phyloP scores from a whole-genome alignment of 139 green algal species.

The Coelastrella sp. region DNA sequence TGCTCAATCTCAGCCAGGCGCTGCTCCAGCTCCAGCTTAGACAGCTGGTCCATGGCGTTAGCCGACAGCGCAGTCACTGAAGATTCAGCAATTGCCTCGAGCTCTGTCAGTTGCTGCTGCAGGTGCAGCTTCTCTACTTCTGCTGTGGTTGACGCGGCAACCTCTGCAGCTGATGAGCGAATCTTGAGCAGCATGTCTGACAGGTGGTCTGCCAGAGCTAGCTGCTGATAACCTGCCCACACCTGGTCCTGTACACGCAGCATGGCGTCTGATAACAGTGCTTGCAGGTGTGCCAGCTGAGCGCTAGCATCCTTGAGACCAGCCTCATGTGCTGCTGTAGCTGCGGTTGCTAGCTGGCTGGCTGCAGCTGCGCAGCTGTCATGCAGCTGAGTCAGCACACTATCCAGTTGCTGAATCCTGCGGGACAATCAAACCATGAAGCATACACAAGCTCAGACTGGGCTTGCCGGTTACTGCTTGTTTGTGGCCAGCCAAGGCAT shows the following conservation, averaged over 20 bases:
- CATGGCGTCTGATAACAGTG: slow-evolving; percentile 22
- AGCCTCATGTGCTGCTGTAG: neutral
- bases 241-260: slow-evolving; percentile 30
- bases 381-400: slow-evolving; percentile 28
- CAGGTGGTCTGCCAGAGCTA: slow-evolving; percentile 43
- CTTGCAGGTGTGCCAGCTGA: slow-evolving; percentile 21
- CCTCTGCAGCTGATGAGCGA: slow-evolving; percentile 26
- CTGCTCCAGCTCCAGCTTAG: slow-evolving; percentile 33
- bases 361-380: slow-evolving; percentile 33
- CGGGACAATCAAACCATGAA: neutral
- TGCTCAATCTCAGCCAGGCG: too few relatives aligned
- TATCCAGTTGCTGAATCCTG: slow-evolving; percentile 33
- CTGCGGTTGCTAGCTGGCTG: slow-evolving; percentile 1
- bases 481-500: too few relatives aligned
- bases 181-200: slow-evolving; percentile 27
- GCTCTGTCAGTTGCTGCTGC: slow-evolving; percentile 30
- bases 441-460: neutral
- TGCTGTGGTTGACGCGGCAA: slow-evolving; percentile 7
- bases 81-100: slow-evolving; percentile 24
- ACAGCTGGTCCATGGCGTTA: slow-evolving; percentile 10
- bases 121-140: slow-evolving; percentile 46
- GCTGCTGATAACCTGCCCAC: slow-evolving; percentile 45
- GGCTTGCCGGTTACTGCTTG: too few relatives aligned
- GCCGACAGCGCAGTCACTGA: slow-evolving; percentile 4
- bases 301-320: neutral